Evolutionary conservation across 2,329 filamentous ascomycete species (phyloP).

Genomic region (Aspergillus ochraceoroseus): DNA sequence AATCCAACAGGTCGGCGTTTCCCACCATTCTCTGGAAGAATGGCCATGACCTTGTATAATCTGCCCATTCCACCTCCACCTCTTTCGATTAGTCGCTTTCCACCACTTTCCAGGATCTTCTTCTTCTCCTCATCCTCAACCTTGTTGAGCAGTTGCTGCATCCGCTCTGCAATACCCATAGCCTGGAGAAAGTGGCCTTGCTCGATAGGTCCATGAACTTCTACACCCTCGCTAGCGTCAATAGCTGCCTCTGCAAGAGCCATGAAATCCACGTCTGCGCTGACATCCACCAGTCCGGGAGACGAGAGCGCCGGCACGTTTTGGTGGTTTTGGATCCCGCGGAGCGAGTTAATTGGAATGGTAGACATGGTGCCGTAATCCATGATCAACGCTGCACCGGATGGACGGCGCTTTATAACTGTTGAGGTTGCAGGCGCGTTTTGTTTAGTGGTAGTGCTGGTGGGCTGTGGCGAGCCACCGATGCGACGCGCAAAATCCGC

Average conservation of each 20-base stretch:
- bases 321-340: conserved; percentile 75
- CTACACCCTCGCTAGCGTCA: conserved; percentile 68
- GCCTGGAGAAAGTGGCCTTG: conserved; percentile 72
- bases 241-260: conserved; percentile 78
- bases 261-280: conserved; percentile 88
- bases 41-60: conserved; percentile 87
- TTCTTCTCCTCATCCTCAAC: conserved; percentile 49
- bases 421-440: conserved; percentile 24
- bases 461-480: conserved; percentile 56
- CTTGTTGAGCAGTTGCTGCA: conserved; percentile 58
- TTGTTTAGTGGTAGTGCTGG: conserved; percentile 18
- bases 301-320: conserved; percentile 72
- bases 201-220: conserved; percentile 86
- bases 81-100: conserved; percentile 77
- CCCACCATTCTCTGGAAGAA: conserved; percentile 74
- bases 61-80: conserved; percentile 85
- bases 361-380: conserved; percentile 81
- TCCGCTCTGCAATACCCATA: conserved; percentile 80
- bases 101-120: conserved; percentile 64
- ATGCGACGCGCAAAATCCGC: conserved; percentile 79
- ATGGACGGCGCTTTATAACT: conserved; percentile 57
- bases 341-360: conserved; percentile 81
- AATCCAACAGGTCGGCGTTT: conserved; percentile 81
- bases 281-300: conserved; percentile 81
- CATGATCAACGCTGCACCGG: conserved; percentile 86